Evolutionary conservation across 2,329 filamentous ascomycete genomes (phyloP).

Genomic region (Aureobasidium sp.): DNA sequence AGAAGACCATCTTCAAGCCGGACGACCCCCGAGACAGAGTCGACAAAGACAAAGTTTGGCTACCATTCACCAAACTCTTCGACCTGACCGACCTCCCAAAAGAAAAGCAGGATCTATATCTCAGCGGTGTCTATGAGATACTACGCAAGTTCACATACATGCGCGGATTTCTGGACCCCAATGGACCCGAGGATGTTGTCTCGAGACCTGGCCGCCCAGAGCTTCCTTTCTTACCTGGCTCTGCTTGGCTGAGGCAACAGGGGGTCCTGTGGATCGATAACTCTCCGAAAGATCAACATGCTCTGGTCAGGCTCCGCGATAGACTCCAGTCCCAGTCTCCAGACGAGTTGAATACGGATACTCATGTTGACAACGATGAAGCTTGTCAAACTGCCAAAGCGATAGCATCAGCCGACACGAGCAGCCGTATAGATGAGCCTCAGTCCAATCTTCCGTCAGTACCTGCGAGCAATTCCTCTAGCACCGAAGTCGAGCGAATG

Average conservation of each 20-base stretch:
- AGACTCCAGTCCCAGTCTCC: not conserved
- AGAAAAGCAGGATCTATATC: not conserved
- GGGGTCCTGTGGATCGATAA: not conserved
- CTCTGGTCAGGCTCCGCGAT: not conserved
- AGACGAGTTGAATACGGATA: not conserved
- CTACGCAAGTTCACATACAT: not conserved
- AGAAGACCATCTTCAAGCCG: not conserved
- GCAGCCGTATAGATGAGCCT: too few relatives aligned
- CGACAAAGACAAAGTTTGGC: not conserved
- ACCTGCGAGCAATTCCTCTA: not conserved
- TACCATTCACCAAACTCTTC: not conserved
- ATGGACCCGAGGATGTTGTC: not conserved
- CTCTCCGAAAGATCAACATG: not conserved
- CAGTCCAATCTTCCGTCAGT: not conserved
- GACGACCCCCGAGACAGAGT: not conserved
- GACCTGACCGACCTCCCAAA: not conserved
- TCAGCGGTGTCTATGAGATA: not conserved
- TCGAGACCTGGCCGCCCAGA: not conserved
- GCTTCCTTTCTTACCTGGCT: not conserved
- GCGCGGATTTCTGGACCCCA: not conserved
- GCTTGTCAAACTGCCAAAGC: not conserved
- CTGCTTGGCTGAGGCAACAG: not conserved
- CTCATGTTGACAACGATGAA: not conserved
- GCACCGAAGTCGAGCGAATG: not conserved
- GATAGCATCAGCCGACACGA: not conserved